phyloP scores from a whole-genome alignment of 2,329 filamentous ascomycete species.

The Myrmaecium sp. region DNA sequence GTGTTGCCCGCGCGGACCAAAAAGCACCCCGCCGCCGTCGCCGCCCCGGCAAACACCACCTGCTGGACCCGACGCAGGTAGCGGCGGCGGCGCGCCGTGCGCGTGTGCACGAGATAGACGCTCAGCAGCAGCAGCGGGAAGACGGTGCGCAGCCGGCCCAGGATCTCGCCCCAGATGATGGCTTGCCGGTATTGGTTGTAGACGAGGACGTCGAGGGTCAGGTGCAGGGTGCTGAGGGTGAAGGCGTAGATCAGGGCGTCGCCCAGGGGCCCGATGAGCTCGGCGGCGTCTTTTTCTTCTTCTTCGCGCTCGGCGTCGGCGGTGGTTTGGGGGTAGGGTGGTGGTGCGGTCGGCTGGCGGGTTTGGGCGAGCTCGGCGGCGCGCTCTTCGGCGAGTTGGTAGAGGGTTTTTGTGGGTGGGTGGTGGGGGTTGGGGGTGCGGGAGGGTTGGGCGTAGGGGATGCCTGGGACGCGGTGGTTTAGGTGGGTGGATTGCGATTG shows the following conservation, averaged over 20 bases:
- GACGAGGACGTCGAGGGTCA: conserved; percentile 63
- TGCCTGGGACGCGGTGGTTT: conserved; percentile 30
- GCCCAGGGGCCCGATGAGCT: conserved; percentile 28
- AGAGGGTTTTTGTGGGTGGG: conserved; percentile 49
- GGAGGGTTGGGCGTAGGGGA: conserved; percentile 54
- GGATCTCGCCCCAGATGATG: conserved; percentile 41
- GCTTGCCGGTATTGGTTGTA: conserved; percentile 61
- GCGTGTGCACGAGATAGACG: conserved; percentile 26
- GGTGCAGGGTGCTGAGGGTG: conserved; percentile 54
- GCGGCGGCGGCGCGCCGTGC: too few species aligned
- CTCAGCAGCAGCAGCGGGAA: conserved; percentile 27
- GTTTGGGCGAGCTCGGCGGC: conserved; percentile 23
- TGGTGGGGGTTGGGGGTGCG: conserved; percentile 37
- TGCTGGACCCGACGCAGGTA: too few species aligned
- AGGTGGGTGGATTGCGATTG: conserved; percentile 18
- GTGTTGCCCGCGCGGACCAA: conserved; percentile 68
- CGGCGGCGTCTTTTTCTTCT: conserved; percentile 11
- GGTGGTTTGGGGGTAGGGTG: conserved; percentile 24
- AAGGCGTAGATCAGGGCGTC: conserved; percentile 33
- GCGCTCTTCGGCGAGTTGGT: conserved; percentile 52
- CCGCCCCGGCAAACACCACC: conserved; percentile 44
- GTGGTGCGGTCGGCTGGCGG: too few species aligned
- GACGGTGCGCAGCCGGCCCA: conserved; percentile 31
- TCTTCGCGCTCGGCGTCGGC: conserved; percentile 3
- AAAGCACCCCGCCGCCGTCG: conserved; percentile 53